phyloP scores from a whole-genome alignment of 345 rosid species.

The Melastoma malabathricum region DNA sequence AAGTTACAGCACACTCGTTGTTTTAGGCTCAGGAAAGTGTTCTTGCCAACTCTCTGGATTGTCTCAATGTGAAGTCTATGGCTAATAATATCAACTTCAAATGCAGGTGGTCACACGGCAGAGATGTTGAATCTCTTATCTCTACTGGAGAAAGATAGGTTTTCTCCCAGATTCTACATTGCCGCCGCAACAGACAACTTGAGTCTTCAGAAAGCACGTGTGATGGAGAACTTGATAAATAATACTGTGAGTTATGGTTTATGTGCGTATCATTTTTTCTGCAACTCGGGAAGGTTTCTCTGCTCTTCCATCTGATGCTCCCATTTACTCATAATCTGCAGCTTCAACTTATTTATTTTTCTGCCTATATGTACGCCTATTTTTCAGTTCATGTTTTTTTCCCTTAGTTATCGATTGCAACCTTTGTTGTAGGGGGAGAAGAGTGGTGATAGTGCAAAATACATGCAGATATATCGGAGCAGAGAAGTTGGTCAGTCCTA shows the following conservation, averaged over 20 bases:
- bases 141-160: constrained; percentile 43
- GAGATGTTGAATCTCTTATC: constrained; percentile 81
- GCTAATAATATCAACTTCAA: not conserved
- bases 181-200: constrained; percentile 90
- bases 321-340: too few relatives aligned
- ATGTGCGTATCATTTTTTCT: not conserved
- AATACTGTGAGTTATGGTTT: constrained; percentile 22
- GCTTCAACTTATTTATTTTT: too few relatives aligned
- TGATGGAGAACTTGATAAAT: constrained; percentile 42
- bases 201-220: constrained; percentile 84
- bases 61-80: too few relatives aligned
- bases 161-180: constrained; percentile 59
- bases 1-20: constrained; percentile 35
- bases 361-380: too few relatives aligned
- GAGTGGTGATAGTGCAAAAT: constrained; percentile 32
- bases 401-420: too few relatives aligned
- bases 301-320: too few relatives aligned
- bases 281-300: too few relatives aligned
- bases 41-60: too few relatives aligned
- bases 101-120: constrained; percentile 84
- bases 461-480: constrained; percentile 73
- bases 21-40: constrained; percentile 50
- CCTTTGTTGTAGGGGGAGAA: constrained; percentile 8
- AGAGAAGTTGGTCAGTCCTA: constrained; percentile 96
- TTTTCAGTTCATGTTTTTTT: too few relatives aligned